These are phyloP conservation scores for Aspergillus sp. DNA, from an alignment of 2,329 filamentous ascomycete species.

Conservation along the genomic window DNA sequence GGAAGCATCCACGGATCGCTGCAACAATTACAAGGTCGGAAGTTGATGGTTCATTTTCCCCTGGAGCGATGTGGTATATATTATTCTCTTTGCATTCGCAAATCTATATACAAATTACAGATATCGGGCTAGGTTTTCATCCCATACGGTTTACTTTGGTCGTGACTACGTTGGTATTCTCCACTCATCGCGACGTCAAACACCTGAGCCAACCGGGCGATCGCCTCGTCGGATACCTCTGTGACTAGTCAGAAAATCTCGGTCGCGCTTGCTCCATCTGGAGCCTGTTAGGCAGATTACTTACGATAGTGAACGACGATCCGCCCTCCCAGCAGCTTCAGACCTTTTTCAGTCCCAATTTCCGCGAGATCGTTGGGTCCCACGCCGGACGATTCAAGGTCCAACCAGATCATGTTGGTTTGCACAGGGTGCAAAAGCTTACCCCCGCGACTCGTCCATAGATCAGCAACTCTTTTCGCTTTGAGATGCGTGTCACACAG, in stretches of 20 bases:
- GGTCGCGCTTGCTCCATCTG: neutral
- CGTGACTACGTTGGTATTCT: slow-evolving; percentile 24
- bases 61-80: neutral
- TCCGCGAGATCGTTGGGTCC: slow-evolving; percentile 49
- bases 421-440: slow-evolving; percentile 65
- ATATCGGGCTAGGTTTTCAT: slow-evolving; percentile 14
- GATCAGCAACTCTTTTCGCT: slow-evolving; percentile 57
- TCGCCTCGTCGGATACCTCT: slow-evolving; percentile 63
- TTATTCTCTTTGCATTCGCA: too few relatives aligned
- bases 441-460: slow-evolving; percentile 69
- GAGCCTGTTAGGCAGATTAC: slow-evolving; percentile 10
- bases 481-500: slow-evolving; percentile 57
- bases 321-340: slow-evolving; percentile 54
- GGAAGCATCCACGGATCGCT: slow-evolving; percentile 9
- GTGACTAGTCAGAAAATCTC: slow-evolving; percentile 18
- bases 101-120: too few relatives aligned
- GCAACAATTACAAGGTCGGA: too few relatives aligned
- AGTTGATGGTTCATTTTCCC: neutral
- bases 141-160: slow-evolving; percentile 30
- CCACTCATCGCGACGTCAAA: slow-evolving; percentile 43
- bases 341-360: slow-evolving; percentile 52
- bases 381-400: slow-evolving; percentile 60
- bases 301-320: slow-evolving; percentile 64
- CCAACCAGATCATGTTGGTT: slow-evolving; percentile 91
- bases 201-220: slow-evolving; percentile 52